Evolutionary conservation across 2,329 filamentous ascomycete species (phyloP), one percentile per base, ranked within the genome.

Genomic region (Talaromyces atroroseus): DNA sequence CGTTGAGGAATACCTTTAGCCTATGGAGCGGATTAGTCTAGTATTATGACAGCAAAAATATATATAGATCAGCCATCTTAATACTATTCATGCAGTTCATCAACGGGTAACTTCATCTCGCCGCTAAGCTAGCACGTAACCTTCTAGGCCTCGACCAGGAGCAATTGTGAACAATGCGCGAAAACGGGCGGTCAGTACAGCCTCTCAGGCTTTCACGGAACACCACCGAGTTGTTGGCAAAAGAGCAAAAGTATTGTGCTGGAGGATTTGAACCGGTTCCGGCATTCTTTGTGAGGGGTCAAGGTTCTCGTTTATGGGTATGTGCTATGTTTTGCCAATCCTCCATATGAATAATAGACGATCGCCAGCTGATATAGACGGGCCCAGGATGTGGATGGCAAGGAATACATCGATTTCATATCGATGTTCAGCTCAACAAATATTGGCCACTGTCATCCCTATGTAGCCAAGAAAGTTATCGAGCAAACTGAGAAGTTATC

Each of bases 401-500:
- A 49, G 29, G 48, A 49, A n/a, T 49, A 49, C 48, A 34, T 49
- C 21, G 48, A 49, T 16, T 49, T 49, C 21, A 49, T 36, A 36
- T 34, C 26, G 14, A 49, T 49, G 48, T 36, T 49, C 18, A 49
- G 48, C 23, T 11, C 48, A 7, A 18, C n/a, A 20, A 49, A 38
- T n/a, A 12, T 36, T 16, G 48, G 48, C 21, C 48, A 49, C 10
- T 49, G 16, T 23, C 48, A 49, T 49, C 48, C 29, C 29, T 18
- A 34, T 34, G n/a, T 49, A 34, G 26, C 32, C 12, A 23, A 49
- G 34, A 23, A 18, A 36, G 34, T 49, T 14, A 21, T n/a, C 24
- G n/a, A 49, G 18, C 48, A 49, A 4, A 38, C 38, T 46, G 44
- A 14, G 11, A 49, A 36, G n/a, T 12, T 49, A 32, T 20, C n/a